Percentiles rank a stretch among this genome's conserved stretches.
These are phyloP conservation scores for Wickerhamiella azyma DNA, from an alignment of 805 yeast species.

Conservation along the genomic window DNA sequence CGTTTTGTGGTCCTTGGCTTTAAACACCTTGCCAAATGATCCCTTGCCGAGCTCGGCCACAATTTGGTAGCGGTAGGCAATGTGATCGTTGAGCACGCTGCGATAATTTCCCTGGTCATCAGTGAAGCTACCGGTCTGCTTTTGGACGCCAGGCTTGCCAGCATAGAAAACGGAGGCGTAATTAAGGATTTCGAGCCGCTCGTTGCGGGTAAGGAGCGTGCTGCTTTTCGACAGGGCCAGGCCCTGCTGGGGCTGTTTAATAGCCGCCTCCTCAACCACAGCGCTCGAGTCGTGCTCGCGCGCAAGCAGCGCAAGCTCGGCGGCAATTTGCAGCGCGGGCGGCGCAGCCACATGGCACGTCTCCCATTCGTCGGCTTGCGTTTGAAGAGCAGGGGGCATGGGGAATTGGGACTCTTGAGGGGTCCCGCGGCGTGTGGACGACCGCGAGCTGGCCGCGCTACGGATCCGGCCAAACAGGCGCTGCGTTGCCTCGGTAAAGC, in stretches of 20 bases:
- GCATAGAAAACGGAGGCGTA: conserved; percentile 37
- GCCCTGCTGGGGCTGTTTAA: conserved; percentile 11
- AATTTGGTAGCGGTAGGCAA: conserved; percentile 61
- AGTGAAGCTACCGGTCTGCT: conserved; percentile 17
- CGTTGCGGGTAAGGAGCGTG: conserved; percentile 35
- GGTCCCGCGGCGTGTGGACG: background rate
- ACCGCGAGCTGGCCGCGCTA: conserved; percentile 1
- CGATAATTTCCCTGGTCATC: conserved; percentile 52
- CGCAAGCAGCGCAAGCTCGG: conserved; percentile 6
- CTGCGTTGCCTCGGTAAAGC: conserved; percentile 5
- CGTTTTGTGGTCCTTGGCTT: conserved; percentile 52
- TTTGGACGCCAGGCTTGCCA: conserved; percentile 27
- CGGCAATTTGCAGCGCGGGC: conserved; percentile 11
- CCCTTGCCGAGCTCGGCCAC: conserved; percentile 54
- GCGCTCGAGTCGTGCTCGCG: background rate
- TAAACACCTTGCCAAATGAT: conserved; percentile 63
- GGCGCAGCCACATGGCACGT: conserved; percentile 10
- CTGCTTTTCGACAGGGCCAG: conserved; percentile 13
- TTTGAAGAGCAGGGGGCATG: background rate
- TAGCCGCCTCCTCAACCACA: background rate
- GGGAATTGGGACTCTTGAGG: background rate
- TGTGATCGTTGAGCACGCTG: conserved; percentile 48
- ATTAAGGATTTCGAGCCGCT: conserved; percentile 46
- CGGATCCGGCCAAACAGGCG: conserved; percentile 1
- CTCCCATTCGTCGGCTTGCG: conserved; percentile 6